phyloP scores from a whole-genome alignment of 768 basidiomycete genomes.

The Kwoniella heveanensis region DNA sequence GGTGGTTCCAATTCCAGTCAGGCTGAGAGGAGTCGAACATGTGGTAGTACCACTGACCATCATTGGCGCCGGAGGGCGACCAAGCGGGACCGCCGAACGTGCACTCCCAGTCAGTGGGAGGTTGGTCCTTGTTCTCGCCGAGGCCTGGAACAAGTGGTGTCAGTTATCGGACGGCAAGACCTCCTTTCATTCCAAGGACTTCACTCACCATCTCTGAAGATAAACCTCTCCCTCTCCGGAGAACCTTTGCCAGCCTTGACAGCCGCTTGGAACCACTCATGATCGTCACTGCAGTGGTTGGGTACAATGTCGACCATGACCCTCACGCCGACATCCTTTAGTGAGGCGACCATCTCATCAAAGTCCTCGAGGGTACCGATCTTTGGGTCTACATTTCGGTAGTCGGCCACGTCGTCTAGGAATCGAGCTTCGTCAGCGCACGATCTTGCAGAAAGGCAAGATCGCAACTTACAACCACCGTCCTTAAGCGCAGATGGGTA shows the following conservation, averaged over 20 bases:
- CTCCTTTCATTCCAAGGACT: no score
- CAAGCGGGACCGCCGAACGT: slow-evolving; percentile 46
- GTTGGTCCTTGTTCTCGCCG: slow-evolving; percentile 34
- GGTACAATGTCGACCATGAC: slow-evolving; percentile 50
- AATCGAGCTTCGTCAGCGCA: no score
- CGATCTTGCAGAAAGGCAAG: no score
- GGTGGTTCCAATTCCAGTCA: slow-evolving; percentile 46
- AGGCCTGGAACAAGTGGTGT: slow-evolving; percentile 19
- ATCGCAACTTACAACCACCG: slow-evolving; percentile 49
- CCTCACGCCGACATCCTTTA: slow-evolving; percentile 39
- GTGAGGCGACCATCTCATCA: slow-evolving; percentile 39
- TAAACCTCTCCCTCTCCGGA: slow-evolving; percentile 35
- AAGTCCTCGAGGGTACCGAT: slow-evolving; percentile 48
- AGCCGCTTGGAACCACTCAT: slow-evolving; percentile 50
- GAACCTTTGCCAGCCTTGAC: slow-evolving; percentile 38
- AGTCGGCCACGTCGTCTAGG: slow-evolving; percentile 49
- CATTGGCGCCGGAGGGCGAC: slow-evolving; percentile 31
- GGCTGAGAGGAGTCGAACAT: slow-evolving; percentile 47
- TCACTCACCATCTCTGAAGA: slow-evolving; percentile 47
- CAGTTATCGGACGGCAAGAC: not conserved
- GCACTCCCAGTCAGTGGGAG: slow-evolving; percentile 43
- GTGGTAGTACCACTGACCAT: slow-evolving; percentile 49
- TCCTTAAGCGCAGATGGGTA: slow-evolving; percentile 49
- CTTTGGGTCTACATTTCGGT: slow-evolving; percentile 45
- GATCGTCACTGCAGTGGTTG: slow-evolving; percentile 47